phyloP scores from a whole-genome alignment of 805 yeast species.

The Limtongozyma cylindracea region DNA sequence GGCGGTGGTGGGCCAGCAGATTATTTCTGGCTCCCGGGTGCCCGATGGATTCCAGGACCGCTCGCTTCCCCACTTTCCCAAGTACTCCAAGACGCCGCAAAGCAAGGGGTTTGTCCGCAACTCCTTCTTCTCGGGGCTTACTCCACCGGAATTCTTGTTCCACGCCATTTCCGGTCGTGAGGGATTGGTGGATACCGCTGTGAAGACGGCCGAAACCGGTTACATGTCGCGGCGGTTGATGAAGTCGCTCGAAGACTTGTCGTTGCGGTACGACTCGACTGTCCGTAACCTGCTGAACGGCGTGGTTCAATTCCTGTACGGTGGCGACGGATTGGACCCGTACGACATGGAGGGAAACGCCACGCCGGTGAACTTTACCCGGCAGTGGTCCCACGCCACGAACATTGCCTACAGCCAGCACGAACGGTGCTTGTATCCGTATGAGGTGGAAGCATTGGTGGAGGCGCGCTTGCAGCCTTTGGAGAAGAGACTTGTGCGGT shows the following conservation, averaged over 20 bases:
- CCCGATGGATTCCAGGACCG: slow-evolving; percentile 99
- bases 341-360: slow-evolving; percentile 99
- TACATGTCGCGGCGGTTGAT: slow-evolving; percentile 94
- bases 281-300: slow-evolving; percentile 91
- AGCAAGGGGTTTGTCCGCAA: slow-evolving; percentile 95
- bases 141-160: slow-evolving; percentile 93
- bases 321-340: slow-evolving; percentile 98
- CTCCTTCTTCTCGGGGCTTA: slow-evolving; percentile 79
- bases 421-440: slow-evolving; percentile 41
- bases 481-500: slow-evolving; percentile 31
- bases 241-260: slow-evolving; percentile 93
- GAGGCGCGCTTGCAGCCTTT: slow-evolving; percentile 33
- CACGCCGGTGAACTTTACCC: slow-evolving; percentile 72
- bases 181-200: slow-evolving; percentile 98
- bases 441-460: slow-evolving; percentile 29
- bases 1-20: slow-evolving; percentile 98
- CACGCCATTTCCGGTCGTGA: slow-evolving; percentile 99
- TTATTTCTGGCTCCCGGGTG: slow-evolving; percentile 95
- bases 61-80: slow-evolving; percentile 88
- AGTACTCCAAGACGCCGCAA: slow-evolving; percentile 90
- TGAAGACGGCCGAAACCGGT: slow-evolving; percentile 97
- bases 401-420: slow-evolving; percentile 38
- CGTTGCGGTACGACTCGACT: slow-evolving; percentile 80
- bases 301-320: slow-evolving; percentile 91
- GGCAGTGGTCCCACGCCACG: slow-evolving; percentile 87